A percentile compares a stretch with the other conserved stretches of the same genome.
Conservation (phyloP, 164 flowering plant species). For the Echeveria elegans region DNA sequence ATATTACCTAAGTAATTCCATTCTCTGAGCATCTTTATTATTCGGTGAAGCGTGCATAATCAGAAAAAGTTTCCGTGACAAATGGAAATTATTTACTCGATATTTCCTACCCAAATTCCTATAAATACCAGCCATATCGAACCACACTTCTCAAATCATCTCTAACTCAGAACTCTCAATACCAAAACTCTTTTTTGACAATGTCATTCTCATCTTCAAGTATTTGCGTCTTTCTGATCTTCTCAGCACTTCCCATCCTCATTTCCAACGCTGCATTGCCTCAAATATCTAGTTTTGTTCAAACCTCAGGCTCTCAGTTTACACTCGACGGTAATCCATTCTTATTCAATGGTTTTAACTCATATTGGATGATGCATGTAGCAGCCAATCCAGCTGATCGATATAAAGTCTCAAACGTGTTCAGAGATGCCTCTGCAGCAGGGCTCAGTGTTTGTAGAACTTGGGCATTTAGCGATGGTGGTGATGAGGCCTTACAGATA, state of each 20-base stretch:
- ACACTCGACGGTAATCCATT: conserved; percentile 21
- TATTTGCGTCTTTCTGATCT: conserved; percentile 15
- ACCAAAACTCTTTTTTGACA: not conserved
- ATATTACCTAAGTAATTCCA: not conserved
- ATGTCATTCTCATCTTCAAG: conserved; percentile 2
- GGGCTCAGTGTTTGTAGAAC: conserved; percentile 37
- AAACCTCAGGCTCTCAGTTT: conserved; percentile 19
- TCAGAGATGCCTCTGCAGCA: conserved; percentile 24
- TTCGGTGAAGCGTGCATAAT: not conserved
- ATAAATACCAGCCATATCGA: conserved; percentile 10
- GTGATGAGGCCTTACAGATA: conserved; percentile 28
- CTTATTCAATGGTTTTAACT: conserved; percentile 39
- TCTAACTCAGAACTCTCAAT: not conserved
- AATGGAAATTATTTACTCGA: not conserved
- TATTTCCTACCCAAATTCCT: not conserved
- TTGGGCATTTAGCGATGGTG: conserved; percentile 52
- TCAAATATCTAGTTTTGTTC: conserved; percentile 17
- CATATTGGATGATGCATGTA: conserved; percentile 46
- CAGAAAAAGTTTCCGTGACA: not conserved
- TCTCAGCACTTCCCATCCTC: conserved; percentile 22
- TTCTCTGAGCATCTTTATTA: not conserved
- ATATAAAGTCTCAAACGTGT: conserved; percentile 21
- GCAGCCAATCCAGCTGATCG: conserved; percentile 26
- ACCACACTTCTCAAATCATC: conserved; percentile 1
- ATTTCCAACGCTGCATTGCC: conserved; percentile 7